Conservation (phyloP, 2,329 filamentous ascomycete species). For the Aspergillus unguis region DNA sequence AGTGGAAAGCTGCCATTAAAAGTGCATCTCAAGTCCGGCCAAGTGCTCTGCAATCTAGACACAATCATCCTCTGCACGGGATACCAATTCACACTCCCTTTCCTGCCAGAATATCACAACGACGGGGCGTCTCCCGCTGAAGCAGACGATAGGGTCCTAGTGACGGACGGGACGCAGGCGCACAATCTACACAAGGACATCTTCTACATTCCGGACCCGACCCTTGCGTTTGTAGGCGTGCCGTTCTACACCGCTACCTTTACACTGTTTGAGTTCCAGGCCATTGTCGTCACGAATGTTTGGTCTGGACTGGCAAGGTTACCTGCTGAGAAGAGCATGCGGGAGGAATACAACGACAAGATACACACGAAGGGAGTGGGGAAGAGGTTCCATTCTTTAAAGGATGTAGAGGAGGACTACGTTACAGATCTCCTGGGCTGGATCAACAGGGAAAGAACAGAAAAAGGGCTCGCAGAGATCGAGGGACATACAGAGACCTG, state of each 20-base stretch:
- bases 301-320: constrained; percentile 51
- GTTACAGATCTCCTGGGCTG: constrained; percentile 34
- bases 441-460: constrained; percentile 29
- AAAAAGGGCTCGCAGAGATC: constrained; percentile 20
- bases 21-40: constrained; percentile 54
- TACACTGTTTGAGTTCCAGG: constrained; percentile 68
- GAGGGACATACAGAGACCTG: constrained; percentile 33
- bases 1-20: constrained; percentile 48
- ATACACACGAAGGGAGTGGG: constrained; percentile 29
- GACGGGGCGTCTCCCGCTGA: constrained; percentile 44
- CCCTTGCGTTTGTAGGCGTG: constrained; percentile 61
- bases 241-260: constrained; percentile 67
- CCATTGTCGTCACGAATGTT: constrained; percentile 58
- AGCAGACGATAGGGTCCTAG: constrained; percentile 53
- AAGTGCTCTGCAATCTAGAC: constrained; percentile 55
- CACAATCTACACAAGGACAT: constrained; percentile 70
- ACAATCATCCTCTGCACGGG: constrained; percentile 64
- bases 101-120: constrained; percentile 53
- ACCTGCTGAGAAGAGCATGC: constrained; percentile 43
- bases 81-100: constrained; percentile 66
- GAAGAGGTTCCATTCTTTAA: constrained; percentile 38
- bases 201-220: constrained; percentile 67
- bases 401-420: constrained; percentile 33
- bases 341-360: constrained; percentile 28
- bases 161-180: constrained; percentile 61